A percentile compares a stretch with the other conserved stretches of the same genome.
Conservation (phyloP, 129 eudicot species). For the Centaurea solstitialis region DNA sequence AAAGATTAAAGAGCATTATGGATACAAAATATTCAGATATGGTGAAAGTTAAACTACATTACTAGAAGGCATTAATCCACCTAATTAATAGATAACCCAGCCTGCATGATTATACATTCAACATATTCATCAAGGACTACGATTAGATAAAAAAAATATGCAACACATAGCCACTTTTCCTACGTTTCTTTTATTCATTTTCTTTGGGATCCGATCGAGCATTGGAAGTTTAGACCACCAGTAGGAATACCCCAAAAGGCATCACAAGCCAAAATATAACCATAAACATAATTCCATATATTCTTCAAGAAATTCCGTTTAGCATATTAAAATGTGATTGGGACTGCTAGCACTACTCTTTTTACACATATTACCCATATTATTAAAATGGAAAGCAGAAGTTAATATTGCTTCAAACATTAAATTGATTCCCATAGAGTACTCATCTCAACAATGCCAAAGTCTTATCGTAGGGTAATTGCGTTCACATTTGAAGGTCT, state of each 20-base stretch:
- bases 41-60: background rate
- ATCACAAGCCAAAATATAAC: background rate
- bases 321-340: background rate
- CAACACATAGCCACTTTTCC: background rate
- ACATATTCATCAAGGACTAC: background rate
- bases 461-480: background rate
- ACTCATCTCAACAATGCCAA: background rate
- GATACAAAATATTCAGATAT: constrained; percentile 8
- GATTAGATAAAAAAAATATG: background rate
- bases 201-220: background rate
- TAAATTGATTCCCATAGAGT: background rate
- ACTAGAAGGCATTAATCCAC: background rate
- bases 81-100: background rate
- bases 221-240: background rate
- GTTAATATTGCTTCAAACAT: background rate
- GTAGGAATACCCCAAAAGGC: constrained; percentile 6
- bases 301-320: background rate
- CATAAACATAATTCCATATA: background rate
- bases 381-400: background rate
- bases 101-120: constrained; percentile 13
- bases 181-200: background rate
- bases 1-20: constrained; percentile 3
- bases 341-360: background rate
- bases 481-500: background rate
- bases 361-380: background rate